These are phyloP conservation scores for Rhamnella rubrinervis DNA, from an alignment of 331 rosid species.

Conservation along the genomic window DNA sequence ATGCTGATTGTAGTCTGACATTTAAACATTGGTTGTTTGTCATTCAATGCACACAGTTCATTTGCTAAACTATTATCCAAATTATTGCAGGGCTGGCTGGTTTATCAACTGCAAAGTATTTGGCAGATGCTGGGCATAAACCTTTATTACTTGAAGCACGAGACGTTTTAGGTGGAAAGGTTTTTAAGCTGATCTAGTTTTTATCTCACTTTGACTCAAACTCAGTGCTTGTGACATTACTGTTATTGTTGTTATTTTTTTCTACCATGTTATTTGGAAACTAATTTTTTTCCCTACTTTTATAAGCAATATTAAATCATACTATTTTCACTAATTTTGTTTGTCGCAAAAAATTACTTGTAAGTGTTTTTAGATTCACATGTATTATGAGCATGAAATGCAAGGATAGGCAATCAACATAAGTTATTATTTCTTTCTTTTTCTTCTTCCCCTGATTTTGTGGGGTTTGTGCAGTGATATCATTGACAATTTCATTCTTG, in stretches of 20 bases:
- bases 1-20: no score
- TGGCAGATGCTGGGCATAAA: slow-evolving; percentile 98
- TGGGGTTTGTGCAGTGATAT: no score
- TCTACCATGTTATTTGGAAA: background rate
- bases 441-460: background rate
- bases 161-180: slow-evolving; percentile 99
- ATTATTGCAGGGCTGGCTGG: slow-evolving; percentile 86
- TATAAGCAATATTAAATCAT: background rate
- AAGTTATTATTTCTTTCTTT: background rate
- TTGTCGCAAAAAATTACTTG: background rate
- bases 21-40: no score
- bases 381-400: background rate
- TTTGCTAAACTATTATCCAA: background rate
- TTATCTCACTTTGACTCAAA: slow-evolving; percentile 27
- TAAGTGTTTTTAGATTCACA: background rate
- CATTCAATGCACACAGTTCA: background rate
- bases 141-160: slow-evolving; percentile 87
- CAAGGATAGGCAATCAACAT: background rate
- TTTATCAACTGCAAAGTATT: slow-evolving; percentile 89
- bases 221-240: background rate
- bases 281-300: background rate
- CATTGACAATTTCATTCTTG: no score
- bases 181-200: slow-evolving; percentile 35
- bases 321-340: background rate
- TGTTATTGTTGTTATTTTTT: slow-evolving; percentile 4